phyloP scores from a whole-genome alignment of 208 protist genomes.

The Phytomonas francai region DNA sequence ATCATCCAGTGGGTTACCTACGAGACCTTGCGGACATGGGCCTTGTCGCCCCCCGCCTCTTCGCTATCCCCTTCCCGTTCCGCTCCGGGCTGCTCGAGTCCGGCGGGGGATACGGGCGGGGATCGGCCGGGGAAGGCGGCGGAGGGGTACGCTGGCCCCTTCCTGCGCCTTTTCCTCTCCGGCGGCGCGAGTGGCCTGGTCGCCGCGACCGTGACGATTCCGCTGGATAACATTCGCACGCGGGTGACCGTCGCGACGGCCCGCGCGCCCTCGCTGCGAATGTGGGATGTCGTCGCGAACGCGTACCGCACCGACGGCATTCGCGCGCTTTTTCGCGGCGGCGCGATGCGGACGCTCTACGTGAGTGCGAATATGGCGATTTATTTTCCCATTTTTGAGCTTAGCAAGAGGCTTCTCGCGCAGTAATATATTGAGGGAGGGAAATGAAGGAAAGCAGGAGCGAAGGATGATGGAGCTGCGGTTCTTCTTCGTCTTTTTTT shows the following conservation, averaged over 20 bases:
- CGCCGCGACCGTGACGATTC: conserved; percentile 55
- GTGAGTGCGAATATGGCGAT: conserved; percentile 72
- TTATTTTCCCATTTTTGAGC: conserved; percentile 76
- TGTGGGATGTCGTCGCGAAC: conserved; percentile 26
- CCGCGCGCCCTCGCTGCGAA: conserved; percentile 19
- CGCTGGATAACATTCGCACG: conserved; percentile 74
- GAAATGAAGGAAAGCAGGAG: not conserved
- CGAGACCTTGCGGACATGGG: conserved; percentile 63
- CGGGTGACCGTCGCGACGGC: conserved; percentile 47
- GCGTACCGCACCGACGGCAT: conserved; percentile 41
- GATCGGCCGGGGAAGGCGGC: not conserved
- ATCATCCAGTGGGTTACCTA: conserved; percentile 71
- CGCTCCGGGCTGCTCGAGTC: too few relatives aligned
- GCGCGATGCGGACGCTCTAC: conserved; percentile 61
- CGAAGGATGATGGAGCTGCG: not conserved
- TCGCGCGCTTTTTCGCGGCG: conserved; percentile 58
- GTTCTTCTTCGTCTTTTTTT: conserved; percentile 4
- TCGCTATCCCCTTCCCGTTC: not conserved
- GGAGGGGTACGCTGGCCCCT: conserved; percentile 20
- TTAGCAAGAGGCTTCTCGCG: too few relatives aligned
- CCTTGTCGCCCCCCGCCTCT: conserved; percentile 8
- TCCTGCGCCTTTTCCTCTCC: conserved; percentile 49
- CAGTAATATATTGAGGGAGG: too few relatives aligned
- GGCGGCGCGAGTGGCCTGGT: conserved; percentile 71
- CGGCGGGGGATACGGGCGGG: conserved; percentile 11